A percentile compares a stretch with the other conserved stretches of the same genome.
These are phyloP conservation scores for Trypanosoma mega DNA, from an alignment of 208 protist genomes.

Conservation along the genomic window DNA sequence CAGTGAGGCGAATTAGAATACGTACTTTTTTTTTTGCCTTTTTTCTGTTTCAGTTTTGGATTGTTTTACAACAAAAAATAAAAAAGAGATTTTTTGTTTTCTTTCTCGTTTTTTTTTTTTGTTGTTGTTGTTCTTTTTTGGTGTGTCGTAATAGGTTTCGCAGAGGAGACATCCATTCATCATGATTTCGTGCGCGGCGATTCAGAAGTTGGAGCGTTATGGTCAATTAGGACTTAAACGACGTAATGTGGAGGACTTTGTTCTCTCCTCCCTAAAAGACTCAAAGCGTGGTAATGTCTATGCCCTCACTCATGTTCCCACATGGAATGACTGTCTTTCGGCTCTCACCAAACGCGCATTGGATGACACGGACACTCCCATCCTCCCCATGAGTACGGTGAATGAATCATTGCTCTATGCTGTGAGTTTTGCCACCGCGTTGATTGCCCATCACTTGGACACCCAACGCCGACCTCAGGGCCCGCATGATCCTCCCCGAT, in stretches of 20 bases:
- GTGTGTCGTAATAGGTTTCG: not conserved
- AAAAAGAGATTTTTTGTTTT: no score
- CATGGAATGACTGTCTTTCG: slow-evolving; percentile 55
- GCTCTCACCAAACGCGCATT: slow-evolving; percentile 6
- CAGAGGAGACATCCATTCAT: not conserved
- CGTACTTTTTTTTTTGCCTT: no score
- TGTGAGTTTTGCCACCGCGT: slow-evolving; percentile 61
- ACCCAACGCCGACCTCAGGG: slow-evolving; percentile 14
- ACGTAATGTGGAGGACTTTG: slow-evolving; percentile 64
- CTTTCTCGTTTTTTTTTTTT: not conserved
- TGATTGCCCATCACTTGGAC: slow-evolving; percentile 60
- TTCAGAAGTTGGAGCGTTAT: slow-evolving; percentile 89
- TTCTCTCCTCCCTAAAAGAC: slow-evolving; percentile 71
- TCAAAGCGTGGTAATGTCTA: slow-evolving; percentile 69
- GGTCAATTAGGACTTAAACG: slow-evolving; percentile 80
- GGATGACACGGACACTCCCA: not conserved
- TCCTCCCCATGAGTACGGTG: slow-evolving; percentile 11
- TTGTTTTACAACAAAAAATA: no score
- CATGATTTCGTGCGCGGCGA: slow-evolving; percentile 81
- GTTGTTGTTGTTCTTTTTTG: not conserved
- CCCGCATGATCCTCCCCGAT: not conserved
- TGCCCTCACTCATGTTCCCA: slow-evolving; percentile 75
- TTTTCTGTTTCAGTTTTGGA: no score
- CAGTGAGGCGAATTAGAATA: no score
- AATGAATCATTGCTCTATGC: slow-evolving; percentile 78